These are phyloP conservation scores for Fusarium metavorans DNA, from an alignment of 2,329 filamentous ascomycete genomes.

Conservation along the genomic window DNA sequence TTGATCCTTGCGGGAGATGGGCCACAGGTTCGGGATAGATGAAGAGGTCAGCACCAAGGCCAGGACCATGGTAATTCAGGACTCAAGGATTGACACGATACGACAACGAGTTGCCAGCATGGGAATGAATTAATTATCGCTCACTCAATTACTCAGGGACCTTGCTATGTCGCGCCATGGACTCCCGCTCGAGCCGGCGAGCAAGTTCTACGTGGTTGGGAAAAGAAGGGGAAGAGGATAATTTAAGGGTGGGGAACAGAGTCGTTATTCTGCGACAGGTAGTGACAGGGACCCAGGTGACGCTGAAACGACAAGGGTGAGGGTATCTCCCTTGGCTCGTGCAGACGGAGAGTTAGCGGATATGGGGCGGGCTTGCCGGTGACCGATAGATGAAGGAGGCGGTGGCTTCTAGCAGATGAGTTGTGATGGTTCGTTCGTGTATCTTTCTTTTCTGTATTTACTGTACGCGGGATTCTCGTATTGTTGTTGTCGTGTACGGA, in stretches of 20 bases:
- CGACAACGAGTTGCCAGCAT: background rate
- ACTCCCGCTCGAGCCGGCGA: constrained; percentile 9
- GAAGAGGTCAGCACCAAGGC: constrained; percentile 5
- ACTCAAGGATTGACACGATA: background rate
- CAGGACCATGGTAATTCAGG: background rate
- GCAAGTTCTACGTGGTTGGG: background rate
- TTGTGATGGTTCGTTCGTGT: background rate
- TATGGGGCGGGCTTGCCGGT: constrained; percentile 12
- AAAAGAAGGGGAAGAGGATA: constrained; percentile 4
- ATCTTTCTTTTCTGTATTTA: background rate
- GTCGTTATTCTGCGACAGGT: constrained; percentile 36
- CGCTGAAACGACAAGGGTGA: constrained; percentile 35
- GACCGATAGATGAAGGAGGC: constrained; percentile 24
- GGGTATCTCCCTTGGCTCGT: background rate
- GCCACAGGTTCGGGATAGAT: constrained; percentile 28
- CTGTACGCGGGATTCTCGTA: background rate
- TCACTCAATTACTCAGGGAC: background rate
- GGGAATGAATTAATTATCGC: background rate
- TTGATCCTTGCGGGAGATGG: constrained; percentile 20
- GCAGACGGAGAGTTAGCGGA: background rate
- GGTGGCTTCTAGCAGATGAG: background rate
- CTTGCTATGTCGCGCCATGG: constrained; percentile 12
- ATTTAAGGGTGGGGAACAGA: constrained; percentile 21
- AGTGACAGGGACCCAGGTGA: constrained; percentile 28
- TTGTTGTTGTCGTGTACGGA: background rate